Percentiles rank a stretch among this genome's conserved stretches.
phyloP scores from a whole-genome alignment of 2,329 filamentous ascomycete genomes.

The Xylaria sp. region DNA sequence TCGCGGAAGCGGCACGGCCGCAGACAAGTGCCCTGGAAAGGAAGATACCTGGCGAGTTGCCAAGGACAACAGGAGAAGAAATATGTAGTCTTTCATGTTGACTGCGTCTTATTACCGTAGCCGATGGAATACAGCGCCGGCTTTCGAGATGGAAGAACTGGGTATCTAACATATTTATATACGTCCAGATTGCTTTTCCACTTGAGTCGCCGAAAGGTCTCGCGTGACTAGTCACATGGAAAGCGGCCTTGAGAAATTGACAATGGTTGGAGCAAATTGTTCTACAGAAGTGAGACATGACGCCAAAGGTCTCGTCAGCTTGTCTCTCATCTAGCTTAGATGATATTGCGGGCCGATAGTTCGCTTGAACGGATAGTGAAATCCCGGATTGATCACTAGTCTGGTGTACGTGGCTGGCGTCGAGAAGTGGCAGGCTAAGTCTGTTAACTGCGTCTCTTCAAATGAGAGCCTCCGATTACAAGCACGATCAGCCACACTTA shows the following conservation, averaged over 20 bases:
- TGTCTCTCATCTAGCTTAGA: too few species aligned
- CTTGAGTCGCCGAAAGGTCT: background rate
- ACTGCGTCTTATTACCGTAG: background rate
- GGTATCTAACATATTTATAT: background rate
- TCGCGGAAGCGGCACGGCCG: background rate
- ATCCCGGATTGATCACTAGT: too few species aligned
- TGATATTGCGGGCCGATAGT: too few species aligned
- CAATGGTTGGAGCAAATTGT: background rate
- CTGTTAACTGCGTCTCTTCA: too few species aligned
- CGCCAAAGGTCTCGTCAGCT: background rate
- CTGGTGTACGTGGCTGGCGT: too few species aligned
- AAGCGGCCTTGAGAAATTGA: background rate
- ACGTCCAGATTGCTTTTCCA: background rate
- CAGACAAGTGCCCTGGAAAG: background rate
- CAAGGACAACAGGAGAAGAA: slow-evolving; percentile 1
- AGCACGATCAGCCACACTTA: too few species aligned
- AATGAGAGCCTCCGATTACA: too few species aligned
- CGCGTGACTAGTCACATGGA: background rate
- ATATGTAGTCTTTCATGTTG: background rate
- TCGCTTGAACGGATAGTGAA: too few species aligned
- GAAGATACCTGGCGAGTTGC: background rate
- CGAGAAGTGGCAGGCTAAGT: too few species aligned
- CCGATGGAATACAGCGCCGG: background rate
- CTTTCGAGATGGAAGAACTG: too few species aligned
- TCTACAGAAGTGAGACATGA: background rate